Evolutionary conservation across 2,329 filamentous ascomycete genomes (phyloP), one percentile per base, ranked within the genome.

Genomic region (Exophiala aquamarina): DNA sequence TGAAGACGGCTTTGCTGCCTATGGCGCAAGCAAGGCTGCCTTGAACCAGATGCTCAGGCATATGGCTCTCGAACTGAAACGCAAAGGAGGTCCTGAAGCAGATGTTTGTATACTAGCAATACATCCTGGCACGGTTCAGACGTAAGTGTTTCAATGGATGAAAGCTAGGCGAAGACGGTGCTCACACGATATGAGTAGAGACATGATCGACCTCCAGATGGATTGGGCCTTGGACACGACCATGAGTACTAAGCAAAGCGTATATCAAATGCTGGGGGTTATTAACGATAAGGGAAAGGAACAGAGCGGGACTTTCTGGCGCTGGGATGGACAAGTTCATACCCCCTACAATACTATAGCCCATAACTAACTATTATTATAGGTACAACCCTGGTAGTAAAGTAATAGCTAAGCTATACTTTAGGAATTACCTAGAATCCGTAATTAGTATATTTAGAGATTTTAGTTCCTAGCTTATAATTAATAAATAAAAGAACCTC

Each of bases 1-100:
- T 58, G 77, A 81, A 60, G 78, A 81, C 56, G 77, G 76, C 53
- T 81, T 81, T 49, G 78, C 74, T 1, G 78, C 77, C 8, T 82
- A 81, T 58, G 71, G 72, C 4, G 76, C 77, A 0, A 78, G 73
- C 3, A 82, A 82, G 60, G 73, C 76, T 2, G 78, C 78, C 0
- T 57, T 82, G 44, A 82, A 82, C 52, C 76, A 79, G 64, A 73
- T 73, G 45, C 63, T 81, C 2, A 59, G 76, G 44, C 78, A 81
- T 55, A 73, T 81, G 69, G 76, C 77, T 4, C 75, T 74, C 1
- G 78, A 82, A 52, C 55, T 81, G 40, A 71, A 74, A 57, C 63
- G 77, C 29, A 74, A 74, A 50, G 70, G 71, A 23, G 70, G 70
- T 38, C 62, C 69, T 36, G 53, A 53, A 43, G 45, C 41, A 21